Evolutionary conservation across 2,329 filamentous ascomycete species (phyloP), one percentile per base, ranked within the genome.

Genomic region (Aspergillus alliaceus): DNA sequence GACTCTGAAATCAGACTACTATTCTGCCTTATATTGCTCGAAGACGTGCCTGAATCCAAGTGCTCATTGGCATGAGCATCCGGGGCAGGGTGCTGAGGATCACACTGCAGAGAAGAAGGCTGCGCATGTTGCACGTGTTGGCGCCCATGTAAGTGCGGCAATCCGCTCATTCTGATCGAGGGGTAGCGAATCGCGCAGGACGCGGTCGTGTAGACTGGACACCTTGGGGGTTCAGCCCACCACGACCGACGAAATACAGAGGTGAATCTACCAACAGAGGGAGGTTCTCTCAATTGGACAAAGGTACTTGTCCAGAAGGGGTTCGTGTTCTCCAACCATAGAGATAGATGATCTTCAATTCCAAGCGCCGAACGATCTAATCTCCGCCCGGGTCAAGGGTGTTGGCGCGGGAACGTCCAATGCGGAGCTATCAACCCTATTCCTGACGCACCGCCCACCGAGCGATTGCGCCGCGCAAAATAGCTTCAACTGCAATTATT

Each of bases 301-400:
- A 46, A 27, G 42, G 27, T 31, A 3, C 11, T 27, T 12, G 35
- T 25, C 48, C 20, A 56, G 32, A 35, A 29, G 44, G n/a, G 7
- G 31, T 18, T 51, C 8, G 20, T 34, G 32, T 51, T 40, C 34
- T 15, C 40, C 39, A 15, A 24, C 20, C 39, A 56, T 48, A 29
- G 18, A 32, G 54, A 46, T 27, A 46, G 54, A 50, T 27, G 50
- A 56, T 52, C 32, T 22, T 32, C 44, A 32, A 32, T 37, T 29
- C 24, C 24, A 51, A 42, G 49, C 20, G 37, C 39, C 48, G 40
- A 58, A 35, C 54, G 57, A 58, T 59, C 59, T 48, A 59, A 61
- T 67, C 61, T 62, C 65, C 60, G 59, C 62, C 53, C 53, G 47
- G 42, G 64, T 65, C 29, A 51, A 65, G 55, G 63, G 58, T 31